Conservation (phyloP, 768 basidiomycete species). For the Lactifluus piperatus region DNA sequence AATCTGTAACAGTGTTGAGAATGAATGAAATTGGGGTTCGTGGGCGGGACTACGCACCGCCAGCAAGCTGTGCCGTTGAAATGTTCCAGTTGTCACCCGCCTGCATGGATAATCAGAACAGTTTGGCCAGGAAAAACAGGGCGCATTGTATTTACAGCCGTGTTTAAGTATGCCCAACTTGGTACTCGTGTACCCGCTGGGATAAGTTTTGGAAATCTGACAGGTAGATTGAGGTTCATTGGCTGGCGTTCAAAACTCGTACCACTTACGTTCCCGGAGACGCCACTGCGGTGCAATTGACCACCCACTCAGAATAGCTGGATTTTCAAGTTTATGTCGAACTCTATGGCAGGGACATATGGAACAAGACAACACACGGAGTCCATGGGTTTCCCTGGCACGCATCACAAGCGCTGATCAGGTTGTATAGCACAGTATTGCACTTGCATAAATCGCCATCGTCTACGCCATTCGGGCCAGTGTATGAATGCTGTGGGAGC, state of each 20-base stretch:
- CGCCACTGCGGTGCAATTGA: not conserved
- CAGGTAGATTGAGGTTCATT: not conserved
- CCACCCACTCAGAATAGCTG: conserved; percentile 13
- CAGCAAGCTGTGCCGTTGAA: not conserved
- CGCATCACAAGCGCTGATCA: conserved; percentile 24
- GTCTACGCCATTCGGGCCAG: conserved; percentile 1
- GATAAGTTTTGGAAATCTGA: conserved; percentile 23
- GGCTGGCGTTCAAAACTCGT: not conserved
- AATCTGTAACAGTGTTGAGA: not conserved
- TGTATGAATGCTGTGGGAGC: conserved; percentile 2
- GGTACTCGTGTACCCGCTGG: conserved; percentile 38
- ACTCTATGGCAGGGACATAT: not conserved
- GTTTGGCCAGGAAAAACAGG: not conserved
- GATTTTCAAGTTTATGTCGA: not conserved
- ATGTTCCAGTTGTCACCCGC: conserved; percentile 4
- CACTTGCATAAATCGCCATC: conserved; percentile 19
- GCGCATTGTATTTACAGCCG: conserved; percentile 26
- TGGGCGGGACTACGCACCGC: not conserved
- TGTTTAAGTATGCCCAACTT: conserved; percentile 41
- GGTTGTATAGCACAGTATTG: conserved; percentile 23
- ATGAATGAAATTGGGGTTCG: not conserved
- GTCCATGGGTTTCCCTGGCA: conserved; percentile 20
- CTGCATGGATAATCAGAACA: not conserved
- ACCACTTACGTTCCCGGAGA: conserved; percentile 4
- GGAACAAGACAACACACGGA: conserved; percentile 1